These are phyloP conservation scores for Lactuca saligna DNA, from an alignment of 129 eudicot species.

Conservation along the genomic window DNA sequence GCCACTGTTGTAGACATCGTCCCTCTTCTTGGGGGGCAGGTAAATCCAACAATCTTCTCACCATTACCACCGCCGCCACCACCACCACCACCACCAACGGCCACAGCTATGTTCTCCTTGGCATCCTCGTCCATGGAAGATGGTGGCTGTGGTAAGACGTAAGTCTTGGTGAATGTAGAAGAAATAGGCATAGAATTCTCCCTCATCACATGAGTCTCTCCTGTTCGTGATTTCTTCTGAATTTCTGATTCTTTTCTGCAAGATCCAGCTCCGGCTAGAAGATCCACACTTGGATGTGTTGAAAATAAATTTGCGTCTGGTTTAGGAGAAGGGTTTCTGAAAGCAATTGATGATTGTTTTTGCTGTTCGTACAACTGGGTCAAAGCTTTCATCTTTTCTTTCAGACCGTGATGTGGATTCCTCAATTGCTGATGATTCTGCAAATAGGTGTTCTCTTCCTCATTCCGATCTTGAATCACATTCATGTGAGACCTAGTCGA, in stretches of 20 bases:
- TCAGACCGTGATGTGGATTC: slow-evolving; percentile 82
- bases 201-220: slow-evolving; percentile 45
- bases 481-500: slow-evolving; percentile 72
- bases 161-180: slow-evolving; percentile 39
- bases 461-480: slow-evolving; percentile 33
- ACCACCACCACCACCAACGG: slow-evolving; percentile 16
- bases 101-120: slow-evolving; percentile 48
- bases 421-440: slow-evolving; percentile 32
- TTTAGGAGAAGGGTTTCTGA: slow-evolving; percentile 37
- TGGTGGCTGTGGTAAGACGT: slow-evolving; percentile 45
- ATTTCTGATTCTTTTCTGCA: slow-evolving; percentile 28
- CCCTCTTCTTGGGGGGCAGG: slow-evolving; percentile 48
- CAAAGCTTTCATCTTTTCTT: slow-evolving; percentile 85
- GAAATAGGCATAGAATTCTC: slow-evolving; percentile 44
- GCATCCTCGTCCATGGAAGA: slow-evolving; percentile 28
- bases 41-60: slow-evolving; percentile 54
- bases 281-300: slow-evolving; percentile 50
- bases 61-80: slow-evolving; percentile 26
- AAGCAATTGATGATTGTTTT: slow-evolving; percentile 43
- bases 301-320: slow-evolving; percentile 37
- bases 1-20: slow-evolving; percentile 41
- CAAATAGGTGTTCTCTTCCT: slow-evolving; percentile 38
- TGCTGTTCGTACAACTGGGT: slow-evolving; percentile 82
- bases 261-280: slow-evolving; percentile 30
- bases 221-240: slow-evolving; percentile 12